These are phyloP conservation scores for Penicillium fimorum DNA, from an alignment of 495 filamentous ascomycete genomes.

Conservation along the genomic window DNA sequence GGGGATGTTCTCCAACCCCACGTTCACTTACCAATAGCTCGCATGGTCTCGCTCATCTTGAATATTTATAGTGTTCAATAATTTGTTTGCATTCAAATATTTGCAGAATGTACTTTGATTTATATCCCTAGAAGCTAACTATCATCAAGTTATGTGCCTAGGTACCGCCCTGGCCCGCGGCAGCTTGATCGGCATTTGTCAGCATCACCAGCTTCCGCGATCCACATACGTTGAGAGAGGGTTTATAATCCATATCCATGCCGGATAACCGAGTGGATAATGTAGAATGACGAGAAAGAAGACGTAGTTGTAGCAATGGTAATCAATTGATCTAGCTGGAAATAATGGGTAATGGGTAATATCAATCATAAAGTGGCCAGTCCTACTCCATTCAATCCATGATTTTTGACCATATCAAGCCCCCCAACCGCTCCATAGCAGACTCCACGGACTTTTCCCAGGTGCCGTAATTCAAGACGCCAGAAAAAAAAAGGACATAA, in stretches of 20 bases:
- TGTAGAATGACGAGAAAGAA: not conserved
- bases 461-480: slow-evolving; percentile 24
- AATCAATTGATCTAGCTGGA: slow-evolving; percentile 26
- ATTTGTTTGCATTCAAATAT: not conserved
- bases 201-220: slow-evolving; percentile 7
- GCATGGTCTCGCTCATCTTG: slow-evolving; percentile 29
- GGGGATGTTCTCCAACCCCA: slow-evolving; percentile 5
- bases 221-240: not conserved
- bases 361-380: slow-evolving; percentile 23
- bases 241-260: not conserved
- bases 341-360: slow-evolving; percentile 22
- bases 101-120: slow-evolving; percentile 3
- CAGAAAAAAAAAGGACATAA: slow-evolving; percentile 15
- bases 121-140: not conserved
- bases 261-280: not conserved
- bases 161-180: too few relatives aligned
- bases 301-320: slow-evolving; percentile 11
- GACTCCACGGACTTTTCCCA: slow-evolving; percentile 19
- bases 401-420: slow-evolving; percentile 12
- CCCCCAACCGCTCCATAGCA: slow-evolving; percentile 13
- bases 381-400: slow-evolving; percentile 31
- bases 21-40: slow-evolving; percentile 28
- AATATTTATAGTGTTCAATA: not conserved
- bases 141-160: not conserved
- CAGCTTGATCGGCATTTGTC: slow-evolving; percentile 15